Percentiles rank a stretch among this genome's conserved stretches.
phyloP scores from a whole-genome alignment of 1,284 basidiomycete genomes.

The Schizophyllum amplum region DNA sequence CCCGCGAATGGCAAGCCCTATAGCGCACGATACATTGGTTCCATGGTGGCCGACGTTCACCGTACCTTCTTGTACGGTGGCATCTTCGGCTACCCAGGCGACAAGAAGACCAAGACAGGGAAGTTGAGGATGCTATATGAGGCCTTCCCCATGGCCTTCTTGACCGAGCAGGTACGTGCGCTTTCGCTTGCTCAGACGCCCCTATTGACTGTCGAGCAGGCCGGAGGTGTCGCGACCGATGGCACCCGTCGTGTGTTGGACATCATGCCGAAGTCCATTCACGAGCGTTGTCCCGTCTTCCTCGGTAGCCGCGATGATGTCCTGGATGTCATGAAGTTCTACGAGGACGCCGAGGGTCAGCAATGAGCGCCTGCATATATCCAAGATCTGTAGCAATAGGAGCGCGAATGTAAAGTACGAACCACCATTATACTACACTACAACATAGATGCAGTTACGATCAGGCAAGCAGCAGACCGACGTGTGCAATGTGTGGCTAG shows the following conservation, averaged over 20 bases:
- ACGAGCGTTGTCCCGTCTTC: slow-evolving; percentile 92
- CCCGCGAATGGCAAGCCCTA: slow-evolving; percentile 73
- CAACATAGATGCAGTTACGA: neutral
- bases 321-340: slow-evolving; percentile 81
- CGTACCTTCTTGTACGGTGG: slow-evolving; percentile 96
- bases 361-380: neutral
- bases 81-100: slow-evolving; percentile 97
- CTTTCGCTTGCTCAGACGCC: neutral
- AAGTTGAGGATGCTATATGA: slow-evolving; percentile 96
- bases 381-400: neutral
- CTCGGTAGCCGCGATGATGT: slow-evolving; percentile 95
- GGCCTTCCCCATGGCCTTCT: slow-evolving; percentile 98
- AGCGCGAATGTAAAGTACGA: neutral
- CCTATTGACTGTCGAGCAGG: slow-evolving; percentile 35
- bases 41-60: slow-evolving; percentile 98
- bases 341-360: slow-evolving; percentile 35
- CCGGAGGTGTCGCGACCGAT: slow-evolving; percentile 94
- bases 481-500: no score
- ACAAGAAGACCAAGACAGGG: slow-evolving; percentile 95
- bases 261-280: slow-evolving; percentile 83
- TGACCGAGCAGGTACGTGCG: slow-evolving; percentile 81
- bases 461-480: no score
- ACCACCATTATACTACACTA: neutral
- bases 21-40: slow-evolving; percentile 94
- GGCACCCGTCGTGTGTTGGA: slow-evolving; percentile 91